phyloP scores from a whole-genome alignment of 345 rosid species.

The Arabidopsis suecica region DNA sequence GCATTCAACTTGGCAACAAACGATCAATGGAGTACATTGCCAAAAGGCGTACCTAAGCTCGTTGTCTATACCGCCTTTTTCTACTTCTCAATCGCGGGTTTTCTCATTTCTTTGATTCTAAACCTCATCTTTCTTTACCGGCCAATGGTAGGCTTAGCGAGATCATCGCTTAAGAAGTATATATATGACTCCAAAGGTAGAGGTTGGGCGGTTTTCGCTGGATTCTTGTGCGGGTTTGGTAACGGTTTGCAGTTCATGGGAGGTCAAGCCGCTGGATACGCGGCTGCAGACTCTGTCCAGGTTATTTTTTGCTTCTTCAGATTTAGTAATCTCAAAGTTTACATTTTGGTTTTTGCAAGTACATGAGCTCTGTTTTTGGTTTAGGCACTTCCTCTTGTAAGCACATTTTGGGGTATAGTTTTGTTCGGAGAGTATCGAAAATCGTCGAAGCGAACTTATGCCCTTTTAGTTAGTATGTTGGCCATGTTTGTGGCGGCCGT shows the following conservation, averaged over 20 bases:
- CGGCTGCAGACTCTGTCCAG: constrained; percentile 89
- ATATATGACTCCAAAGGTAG: constrained; percentile 71
- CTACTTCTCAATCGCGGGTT: constrained; percentile 76
- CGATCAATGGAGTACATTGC: constrained; percentile 79
- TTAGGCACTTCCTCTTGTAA: constrained; percentile 92
- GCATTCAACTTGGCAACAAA: constrained; percentile 87
- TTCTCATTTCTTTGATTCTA: constrained; percentile 58
- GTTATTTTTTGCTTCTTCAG: constrained; percentile 38
- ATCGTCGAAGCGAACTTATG: constrained; percentile 72
- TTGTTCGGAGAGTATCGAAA: constrained; percentile 82
- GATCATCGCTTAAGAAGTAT: constrained; percentile 68
- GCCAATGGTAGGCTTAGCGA: constrained; percentile 62
- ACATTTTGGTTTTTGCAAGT: constrained; percentile 1
- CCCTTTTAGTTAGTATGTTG: constrained; percentile 66
- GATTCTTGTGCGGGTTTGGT: constrained; percentile 79
- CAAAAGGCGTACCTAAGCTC: constrained; percentile 71
- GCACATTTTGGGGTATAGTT: constrained; percentile 86
- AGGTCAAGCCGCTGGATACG: constrained; percentile 93
- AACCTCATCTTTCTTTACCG: constrained; percentile 69
- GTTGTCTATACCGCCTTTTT: constrained; percentile 79
- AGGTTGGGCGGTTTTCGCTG: constrained; percentile 81
- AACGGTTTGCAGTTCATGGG: constrained; percentile 91
- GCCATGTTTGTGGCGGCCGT: constrained; percentile 78
- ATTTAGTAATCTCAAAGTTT: constrained; percentile 3
- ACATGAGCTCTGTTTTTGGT: constrained; percentile 25